Evolutionary conservation across 2,329 filamentous ascomycete genomes (phyloP).

Genomic region (Trichoderma afroharzianum): DNA sequence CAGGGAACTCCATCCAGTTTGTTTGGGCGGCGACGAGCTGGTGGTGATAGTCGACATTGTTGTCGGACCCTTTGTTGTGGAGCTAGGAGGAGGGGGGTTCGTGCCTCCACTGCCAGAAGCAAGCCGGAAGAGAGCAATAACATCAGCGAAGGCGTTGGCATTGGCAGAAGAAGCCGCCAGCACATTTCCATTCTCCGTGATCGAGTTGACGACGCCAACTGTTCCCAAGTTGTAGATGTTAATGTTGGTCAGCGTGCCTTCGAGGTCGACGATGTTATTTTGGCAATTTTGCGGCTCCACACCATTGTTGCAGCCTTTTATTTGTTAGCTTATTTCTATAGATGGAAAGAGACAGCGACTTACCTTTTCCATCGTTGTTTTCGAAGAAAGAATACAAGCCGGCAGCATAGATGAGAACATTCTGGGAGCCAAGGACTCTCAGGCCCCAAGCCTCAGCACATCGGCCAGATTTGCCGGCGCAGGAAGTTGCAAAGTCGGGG

Average conservation of each 20-base stretch:
- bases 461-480: neutral
- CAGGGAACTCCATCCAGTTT: neutral
- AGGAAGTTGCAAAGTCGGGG: neutral
- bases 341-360: neutral
- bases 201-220: neutral
- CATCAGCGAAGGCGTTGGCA: neutral
- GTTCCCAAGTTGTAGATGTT: constrained; percentile 1
- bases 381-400: constrained; percentile 9
- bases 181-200: neutral
- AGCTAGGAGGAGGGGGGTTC: neutral
- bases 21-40: neutral
- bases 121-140: neutral
- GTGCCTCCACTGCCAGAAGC: constrained; percentile 3
- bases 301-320: neutral
- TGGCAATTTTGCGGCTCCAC: neutral
- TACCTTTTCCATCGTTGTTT: neutral
- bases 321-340: neutral
- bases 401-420: neutral
- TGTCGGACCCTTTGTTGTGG: neutral
- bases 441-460: constrained; percentile 3
- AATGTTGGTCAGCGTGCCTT: neutral
- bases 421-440: neutral
- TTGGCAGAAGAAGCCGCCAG: neutral
- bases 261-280: constrained; percentile 3
- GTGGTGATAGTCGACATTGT: neutral